Percentiles rank a stretch among this genome's conserved stretches.
Evolutionary conservation across 2,329 filamentous ascomycete genomes (phyloP).

Genomic region (Fusarium devonianum): DNA sequence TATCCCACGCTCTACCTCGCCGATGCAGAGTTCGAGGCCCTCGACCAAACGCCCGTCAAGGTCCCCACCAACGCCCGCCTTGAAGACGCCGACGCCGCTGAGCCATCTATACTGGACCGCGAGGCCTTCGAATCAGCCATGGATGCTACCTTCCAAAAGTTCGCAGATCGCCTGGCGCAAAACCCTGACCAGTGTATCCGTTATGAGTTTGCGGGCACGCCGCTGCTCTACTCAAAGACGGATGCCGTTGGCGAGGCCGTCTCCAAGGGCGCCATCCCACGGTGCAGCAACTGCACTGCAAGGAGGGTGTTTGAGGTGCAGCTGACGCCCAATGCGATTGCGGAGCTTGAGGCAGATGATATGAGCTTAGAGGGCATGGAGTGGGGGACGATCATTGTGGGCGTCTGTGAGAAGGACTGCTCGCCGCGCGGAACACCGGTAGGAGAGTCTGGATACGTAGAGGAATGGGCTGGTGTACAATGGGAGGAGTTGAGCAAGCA

Average conservation of each 20-base stretch:
- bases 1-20: constrained; percentile 81
- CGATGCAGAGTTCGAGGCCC: constrained; percentile 90
- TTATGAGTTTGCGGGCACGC: constrained; percentile 77
- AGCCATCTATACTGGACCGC: constrained; percentile 65
- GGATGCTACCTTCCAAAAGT: constrained; percentile 80
- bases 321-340: constrained; percentile 88
- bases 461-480: constrained; percentile 98
- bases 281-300: constrained; percentile 78
- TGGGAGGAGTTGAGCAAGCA: constrained; percentile 79
- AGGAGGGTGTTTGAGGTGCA: constrained; percentile 89
- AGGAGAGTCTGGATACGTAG: constrained; percentile 77
- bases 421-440: constrained; percentile 62
- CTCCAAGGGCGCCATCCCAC: constrained; percentile 65
- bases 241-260: constrained; percentile 78
- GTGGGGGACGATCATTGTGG: constrained; percentile 92
- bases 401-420: constrained; percentile 84
- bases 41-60: constrained; percentile 66
- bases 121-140: constrained; percentile 76
- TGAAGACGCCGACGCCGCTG: constrained; percentile 50
- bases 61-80: constrained; percentile 58
- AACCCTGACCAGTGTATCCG: constrained; percentile 84
- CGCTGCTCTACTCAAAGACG: constrained; percentile 80
- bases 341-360: constrained; percentile 82
- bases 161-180: constrained; percentile 78
- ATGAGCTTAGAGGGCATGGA: constrained; percentile 87